These are phyloP conservation scores for Termitomyces titanicus DNA, from an alignment of 768 basidiomycete genomes.

Conservation along the genomic window DNA sequence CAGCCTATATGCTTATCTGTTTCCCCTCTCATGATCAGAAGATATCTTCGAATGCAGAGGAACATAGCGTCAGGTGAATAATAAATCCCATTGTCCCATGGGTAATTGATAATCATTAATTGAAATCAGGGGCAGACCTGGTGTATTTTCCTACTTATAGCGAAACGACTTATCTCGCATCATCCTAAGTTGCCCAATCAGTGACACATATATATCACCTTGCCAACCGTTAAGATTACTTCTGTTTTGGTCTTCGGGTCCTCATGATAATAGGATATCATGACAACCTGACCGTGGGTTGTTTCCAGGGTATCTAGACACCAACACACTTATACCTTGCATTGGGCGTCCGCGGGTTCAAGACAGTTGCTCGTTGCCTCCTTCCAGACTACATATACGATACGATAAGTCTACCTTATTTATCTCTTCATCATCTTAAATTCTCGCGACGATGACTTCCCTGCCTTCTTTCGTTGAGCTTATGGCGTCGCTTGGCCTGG, in stretches of 20 bases:
- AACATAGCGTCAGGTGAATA: neutral
- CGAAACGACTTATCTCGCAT: too few species aligned
- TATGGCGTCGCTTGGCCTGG: slow-evolving; percentile 79
- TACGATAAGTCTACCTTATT: slow-evolving; percentile 30
- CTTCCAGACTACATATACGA: slow-evolving; percentile 18
- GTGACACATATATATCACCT: slow-evolving; percentile 45
- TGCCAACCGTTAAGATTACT: slow-evolving; percentile 57
- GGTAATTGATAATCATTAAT: too few species aligned
- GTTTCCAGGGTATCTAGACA: slow-evolving; percentile 44
- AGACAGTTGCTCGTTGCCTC: slow-evolving; percentile 29
- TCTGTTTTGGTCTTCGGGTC: slow-evolving; percentile 33
- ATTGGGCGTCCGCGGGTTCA: slow-evolving; percentile 20
- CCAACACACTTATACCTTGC: slow-evolving; percentile 32
- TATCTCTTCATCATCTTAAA: slow-evolving; percentile 25
- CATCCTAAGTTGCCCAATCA: slow-evolving; percentile 21
- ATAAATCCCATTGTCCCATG: too few species aligned
- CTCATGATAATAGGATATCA: slow-evolving; percentile 39
- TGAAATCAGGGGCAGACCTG: neutral
- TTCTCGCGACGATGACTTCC: slow-evolving; percentile 50
- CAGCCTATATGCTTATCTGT: too few species aligned
- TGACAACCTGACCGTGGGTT: slow-evolving; percentile 56
- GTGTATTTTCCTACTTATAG: neutral
- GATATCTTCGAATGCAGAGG: neutral
- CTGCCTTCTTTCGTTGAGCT: slow-evolving; percentile 87
- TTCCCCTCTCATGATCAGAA: neutral